phyloP scores from a whole-genome alignment of 176 grass and related monocot genomes.

The Melocanna baccifera region DNA sequence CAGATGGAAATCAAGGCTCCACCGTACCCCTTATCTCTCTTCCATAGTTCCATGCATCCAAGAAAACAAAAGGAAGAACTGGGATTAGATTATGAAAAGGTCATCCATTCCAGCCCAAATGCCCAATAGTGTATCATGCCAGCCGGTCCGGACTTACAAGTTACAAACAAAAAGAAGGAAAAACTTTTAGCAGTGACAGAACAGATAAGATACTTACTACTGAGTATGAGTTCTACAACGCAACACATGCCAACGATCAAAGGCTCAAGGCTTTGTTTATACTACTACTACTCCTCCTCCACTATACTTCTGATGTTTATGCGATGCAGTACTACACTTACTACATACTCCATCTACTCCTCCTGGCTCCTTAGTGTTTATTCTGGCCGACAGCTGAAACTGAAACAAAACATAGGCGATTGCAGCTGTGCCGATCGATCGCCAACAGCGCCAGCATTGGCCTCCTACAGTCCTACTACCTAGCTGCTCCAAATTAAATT shows the following conservation, averaged over 20 bases:
- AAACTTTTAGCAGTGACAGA: background rate
- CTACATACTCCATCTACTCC: background rate
- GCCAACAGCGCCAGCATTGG: slow-evolving; percentile 20
- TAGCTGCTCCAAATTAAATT: slow-evolving; percentile 30
- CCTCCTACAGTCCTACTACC: slow-evolving; percentile 31
- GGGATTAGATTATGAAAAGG: background rate
- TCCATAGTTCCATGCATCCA: background rate
- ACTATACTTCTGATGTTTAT: background rate
- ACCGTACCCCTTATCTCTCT: no score
- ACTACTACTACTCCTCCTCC: no score
- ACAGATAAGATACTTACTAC: background rate
- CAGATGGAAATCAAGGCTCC: no score
- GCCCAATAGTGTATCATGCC: background rate
- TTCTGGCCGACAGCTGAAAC: background rate
- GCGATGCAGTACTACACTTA: no score
- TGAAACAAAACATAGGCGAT: background rate
- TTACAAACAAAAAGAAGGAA: background rate
- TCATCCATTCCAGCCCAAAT: background rate
- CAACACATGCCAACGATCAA: background rate
- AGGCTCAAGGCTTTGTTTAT: background rate
- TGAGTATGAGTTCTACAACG: background rate
- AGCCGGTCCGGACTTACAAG: background rate
- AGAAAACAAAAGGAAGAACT: background rate
- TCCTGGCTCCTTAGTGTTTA: background rate
- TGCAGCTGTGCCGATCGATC: background rate